These are phyloP conservation scores for Lenwebbia sp. DNA, from an alignment of 345 rosid genomes.

Conservation along the genomic window DNA sequence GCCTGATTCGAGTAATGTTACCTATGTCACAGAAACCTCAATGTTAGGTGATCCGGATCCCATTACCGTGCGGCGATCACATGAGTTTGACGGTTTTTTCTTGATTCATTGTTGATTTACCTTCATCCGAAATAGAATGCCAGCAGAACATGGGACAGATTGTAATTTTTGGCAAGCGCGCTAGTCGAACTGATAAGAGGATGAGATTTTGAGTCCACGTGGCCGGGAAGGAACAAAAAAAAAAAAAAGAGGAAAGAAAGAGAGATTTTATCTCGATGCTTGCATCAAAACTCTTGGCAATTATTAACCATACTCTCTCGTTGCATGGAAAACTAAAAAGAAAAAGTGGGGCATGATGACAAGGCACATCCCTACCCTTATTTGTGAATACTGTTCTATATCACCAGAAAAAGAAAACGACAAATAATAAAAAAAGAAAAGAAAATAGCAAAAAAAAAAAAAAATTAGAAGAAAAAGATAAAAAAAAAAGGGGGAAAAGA, in stretches of 20 bases:
- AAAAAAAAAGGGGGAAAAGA: background rate
- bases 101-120: background rate
- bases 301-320: background rate
- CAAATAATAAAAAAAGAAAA: background rate
- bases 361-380: background rate
- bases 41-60: too few species aligned
- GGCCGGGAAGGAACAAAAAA: background rate
- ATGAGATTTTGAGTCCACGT: background rate
- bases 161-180: background rate
- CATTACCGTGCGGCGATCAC: background rate
- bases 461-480: background rate
- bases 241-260: background rate
- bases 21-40: too few species aligned
- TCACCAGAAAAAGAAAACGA: background rate
- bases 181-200: background rate
- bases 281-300: background rate
- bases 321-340: background rate
- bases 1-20: too few species aligned
- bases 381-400: background rate
- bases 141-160: background rate
- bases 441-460: background rate
- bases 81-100: background rate
- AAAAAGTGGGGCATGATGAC: background rate
- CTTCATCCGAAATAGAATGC: background rate
- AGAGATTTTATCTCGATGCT: background rate